Evolutionary conservation across 2,329 filamentous ascomycete genomes (phyloP).

Genomic region (Fusarium vanettenii): DNA sequence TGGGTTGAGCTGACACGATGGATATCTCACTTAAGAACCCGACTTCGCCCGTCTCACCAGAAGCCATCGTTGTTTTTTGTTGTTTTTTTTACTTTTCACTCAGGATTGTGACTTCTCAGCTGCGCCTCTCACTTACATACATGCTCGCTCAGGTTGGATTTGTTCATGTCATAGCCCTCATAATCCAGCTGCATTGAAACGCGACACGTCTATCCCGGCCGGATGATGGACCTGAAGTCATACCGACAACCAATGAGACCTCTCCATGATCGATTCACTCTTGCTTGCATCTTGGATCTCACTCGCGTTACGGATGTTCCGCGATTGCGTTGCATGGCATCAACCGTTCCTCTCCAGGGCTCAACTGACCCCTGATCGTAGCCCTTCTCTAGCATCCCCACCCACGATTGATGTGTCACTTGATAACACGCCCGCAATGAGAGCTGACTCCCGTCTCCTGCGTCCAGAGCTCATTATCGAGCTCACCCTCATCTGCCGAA

Average conservation of each 20-base stretch:
- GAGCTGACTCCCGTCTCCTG: neutral
- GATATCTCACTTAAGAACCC: neutral
- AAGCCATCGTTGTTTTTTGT: neutral
- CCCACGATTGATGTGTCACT: conserved; percentile 1
- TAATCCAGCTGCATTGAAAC: conserved; percentile 13
- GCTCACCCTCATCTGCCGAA: neutral
- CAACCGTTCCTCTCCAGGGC: conserved; percentile 24
- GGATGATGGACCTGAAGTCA: neutral
- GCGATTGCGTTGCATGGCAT: conserved; percentile 31
- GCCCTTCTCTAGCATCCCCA: conserved; percentile 8
- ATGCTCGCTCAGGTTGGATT: conserved; percentile 8
- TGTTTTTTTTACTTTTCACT: conserved; percentile 14
- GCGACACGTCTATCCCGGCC: conserved; percentile 25
- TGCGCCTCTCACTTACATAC: conserved; percentile 9
- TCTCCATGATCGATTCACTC: neutral
- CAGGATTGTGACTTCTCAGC: conserved; percentile 1
- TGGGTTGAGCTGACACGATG: neutral
- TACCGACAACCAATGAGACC: conserved; percentile 14
- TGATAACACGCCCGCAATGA: neutral
- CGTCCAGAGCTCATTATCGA: neutral
- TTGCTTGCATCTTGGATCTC: conserved; percentile 14
- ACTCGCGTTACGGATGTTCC: neutral
- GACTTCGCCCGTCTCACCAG: conserved; percentile 2
- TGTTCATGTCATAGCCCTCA: conserved; percentile 10
- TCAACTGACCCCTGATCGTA: conserved; percentile 15